Base-by-base conservation (phyloP, 2,329 filamentous ascomycete genomes). In the Colletotrichum sp. region DNA sequence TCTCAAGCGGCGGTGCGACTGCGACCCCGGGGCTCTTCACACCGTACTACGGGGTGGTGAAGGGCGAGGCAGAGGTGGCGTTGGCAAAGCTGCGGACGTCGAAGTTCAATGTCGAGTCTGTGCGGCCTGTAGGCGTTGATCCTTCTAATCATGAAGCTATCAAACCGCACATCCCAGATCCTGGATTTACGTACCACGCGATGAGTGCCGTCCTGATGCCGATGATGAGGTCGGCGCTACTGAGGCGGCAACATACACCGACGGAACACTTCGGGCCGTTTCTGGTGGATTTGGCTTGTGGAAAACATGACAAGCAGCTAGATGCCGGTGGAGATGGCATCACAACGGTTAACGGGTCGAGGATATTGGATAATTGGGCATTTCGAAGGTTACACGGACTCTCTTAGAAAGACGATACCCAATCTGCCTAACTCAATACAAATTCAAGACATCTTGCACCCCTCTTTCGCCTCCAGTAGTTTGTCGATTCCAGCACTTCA, bases 1-100 rank as follows among this genome's bases (percentile, higher is more conserved):
- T 96, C 28, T 95, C 94, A 0, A 93, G 92, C 63, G 84, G 87
- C 67, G 92, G 92, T 62, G 90, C 92, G 0, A 93, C 92, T 2
- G 88, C 89, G 24, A 84, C 84, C 1, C 93, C 93, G 0, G 88
- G 89, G 2, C 81, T 82, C 5, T 88, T 92, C 79, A 90, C 92
- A 0, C 82, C 89, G n/a, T 83, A 91, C 62, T 95, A 91, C 80
- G 92, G 87, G 2, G 86, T 89, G 13, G 88, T 94, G 71, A 96
- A 96, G 82, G 94, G 94, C 8, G 88, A 92, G 81, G 89, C 91
- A 0, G 94, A 96, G 83, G 78, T 86, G 3, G 83, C 86, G 1
- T 87, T 96, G 2, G 87, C 93, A 2, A 86, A 88, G 0, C 82
- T 95, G 78, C 82, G 85, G 5, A 82, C 83, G 2, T 79, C 81